Base-by-base conservation (phyloP, 148 eudicot genomes). In the Spergularia marina region DNA sequence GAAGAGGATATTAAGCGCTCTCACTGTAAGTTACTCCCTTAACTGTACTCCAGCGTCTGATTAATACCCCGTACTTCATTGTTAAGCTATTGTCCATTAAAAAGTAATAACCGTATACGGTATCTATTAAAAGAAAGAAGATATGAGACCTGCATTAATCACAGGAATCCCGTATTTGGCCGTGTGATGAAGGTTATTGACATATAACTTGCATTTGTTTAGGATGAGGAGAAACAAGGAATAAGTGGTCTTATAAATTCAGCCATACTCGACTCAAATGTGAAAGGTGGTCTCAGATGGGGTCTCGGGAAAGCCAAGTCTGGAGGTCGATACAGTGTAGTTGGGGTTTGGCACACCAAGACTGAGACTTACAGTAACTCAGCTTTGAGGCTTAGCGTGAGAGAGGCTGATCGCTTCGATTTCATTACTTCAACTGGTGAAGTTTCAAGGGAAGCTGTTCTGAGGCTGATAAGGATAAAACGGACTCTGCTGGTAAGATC, bases 201-300 rank as follows among this genome's bases (percentile, higher is more conserved):
- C 21, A 47, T 8, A 15, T 53, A 21, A 36, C 55, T 13, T 58
- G 70, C 70, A 60, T 39, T 39, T 52, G 21, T 77, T 54, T 56
- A 84, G 86, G 86, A 74, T 62, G 77, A 74, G 53, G 83, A 81
- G 56, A 53, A 71, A 49, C 58, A 75, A 51, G 52, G 0, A 2
- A 81, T 84, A 53, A 47, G 73, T 20, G 61, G 30, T 54, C 63
- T 84, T 49, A 56, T 84, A 16, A 59, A 53, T 60, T 74, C 76
- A 36, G 84, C 86, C 3, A 65, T 70, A 25, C 54, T 78, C 4
- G 82, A 84, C 68, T 55, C 84, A 10, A 80, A 78, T 65, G 82
- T 78, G 65, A 84, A 81, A 77, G 86, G 86, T 49, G 84, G 83
- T 56, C 75, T 84, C 11, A 77, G 73, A 30, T 84, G 82, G 83